Percentiles rank a stretch among this genome's conserved stretches.
These are phyloP conservation scores for Lunasporangiospora selenospora DNA, from an alignment of 192 early-diverging fungal genomes.

Conservation along the genomic window DNA sequence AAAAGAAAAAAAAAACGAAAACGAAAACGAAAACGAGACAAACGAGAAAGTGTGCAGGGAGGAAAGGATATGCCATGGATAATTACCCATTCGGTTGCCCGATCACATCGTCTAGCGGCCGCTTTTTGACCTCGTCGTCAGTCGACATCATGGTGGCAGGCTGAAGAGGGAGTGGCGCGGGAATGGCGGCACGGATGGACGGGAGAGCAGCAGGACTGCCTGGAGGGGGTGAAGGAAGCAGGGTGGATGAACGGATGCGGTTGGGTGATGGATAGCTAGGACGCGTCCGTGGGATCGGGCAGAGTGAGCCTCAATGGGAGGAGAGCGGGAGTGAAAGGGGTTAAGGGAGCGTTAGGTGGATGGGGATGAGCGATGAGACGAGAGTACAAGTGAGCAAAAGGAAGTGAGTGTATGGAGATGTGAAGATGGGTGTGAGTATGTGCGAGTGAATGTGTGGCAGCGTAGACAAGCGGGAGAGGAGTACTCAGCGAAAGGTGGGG, in stretches of 20 bases:
- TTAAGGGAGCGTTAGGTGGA: too few relatives aligned
- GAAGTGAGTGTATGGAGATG: not conserved
- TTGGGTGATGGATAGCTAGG: too few relatives aligned
- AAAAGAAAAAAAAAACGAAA: not conserved
- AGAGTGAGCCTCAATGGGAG: too few relatives aligned
- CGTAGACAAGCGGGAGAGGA: not conserved
- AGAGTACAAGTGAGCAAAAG: not conserved
- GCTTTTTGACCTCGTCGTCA: conserved; percentile 44
- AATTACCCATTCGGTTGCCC: not conserved
- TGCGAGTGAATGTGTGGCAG: not conserved
- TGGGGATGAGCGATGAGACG: too few relatives aligned
- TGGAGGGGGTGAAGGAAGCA: too few relatives aligned
- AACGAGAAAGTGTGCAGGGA: conserved; percentile 1
- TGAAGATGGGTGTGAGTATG: not conserved
- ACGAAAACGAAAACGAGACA: not conserved
- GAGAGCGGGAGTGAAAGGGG: too few relatives aligned
- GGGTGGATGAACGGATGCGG: too few relatives aligned
- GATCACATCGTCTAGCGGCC: conserved; percentile 28
- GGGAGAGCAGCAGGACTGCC: too few relatives aligned
- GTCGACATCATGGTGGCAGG: conserved; percentile 44
- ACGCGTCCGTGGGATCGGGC: too few relatives aligned
- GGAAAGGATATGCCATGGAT: not conserved
- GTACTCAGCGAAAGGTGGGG: not conserved
- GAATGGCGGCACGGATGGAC: too few relatives aligned
- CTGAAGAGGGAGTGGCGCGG: too few relatives aligned